phyloP scores from a whole-genome alignment of 768 basidiomycete species.

The Suillus fuscotomentosus region DNA sequence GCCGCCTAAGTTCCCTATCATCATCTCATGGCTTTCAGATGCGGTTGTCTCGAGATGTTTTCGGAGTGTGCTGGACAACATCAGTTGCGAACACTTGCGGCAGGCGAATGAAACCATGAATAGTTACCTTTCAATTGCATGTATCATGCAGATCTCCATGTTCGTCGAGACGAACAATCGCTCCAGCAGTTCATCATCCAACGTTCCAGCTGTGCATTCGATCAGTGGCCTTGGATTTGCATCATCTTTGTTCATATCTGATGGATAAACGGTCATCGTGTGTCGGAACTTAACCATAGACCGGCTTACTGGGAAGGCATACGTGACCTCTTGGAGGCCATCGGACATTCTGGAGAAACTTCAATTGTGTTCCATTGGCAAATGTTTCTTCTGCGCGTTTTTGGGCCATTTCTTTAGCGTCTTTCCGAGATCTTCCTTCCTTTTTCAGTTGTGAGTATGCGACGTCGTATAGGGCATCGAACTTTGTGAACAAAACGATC shows the following conservation, averaged over 20 bases:
- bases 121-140: constrained; percentile 2
- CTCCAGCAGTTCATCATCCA: constrained; percentile 16
- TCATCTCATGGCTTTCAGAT: no score
- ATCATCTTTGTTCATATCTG: constrained; percentile 20
- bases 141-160: constrained; percentile 12
- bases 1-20: not conserved
- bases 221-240: constrained; percentile 16
- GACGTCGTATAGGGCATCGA: constrained; percentile 28
- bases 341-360: not conserved
- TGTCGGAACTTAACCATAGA: not conserved
- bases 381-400: constrained; percentile 13
- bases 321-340: constrained; percentile 1
- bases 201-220: constrained; percentile 15
- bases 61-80: not conserved
- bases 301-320: not conserved
- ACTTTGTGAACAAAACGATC: constrained; percentile 38
- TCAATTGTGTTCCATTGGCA: not conserved
- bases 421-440: constrained; percentile 9
- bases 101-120: not conserved
- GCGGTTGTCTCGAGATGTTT: no score
- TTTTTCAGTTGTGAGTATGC: constrained; percentile 16
- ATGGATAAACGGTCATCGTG: not conserved
- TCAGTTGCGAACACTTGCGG: not conserved
- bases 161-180: constrained; percentile 24
- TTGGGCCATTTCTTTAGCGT: constrained; percentile 14